Evolutionary conservation across 1,139 yeast species (phyloP), one percentile per base, ranked within the genome.

Genomic region (Wickerhamomyces sp.): DNA sequence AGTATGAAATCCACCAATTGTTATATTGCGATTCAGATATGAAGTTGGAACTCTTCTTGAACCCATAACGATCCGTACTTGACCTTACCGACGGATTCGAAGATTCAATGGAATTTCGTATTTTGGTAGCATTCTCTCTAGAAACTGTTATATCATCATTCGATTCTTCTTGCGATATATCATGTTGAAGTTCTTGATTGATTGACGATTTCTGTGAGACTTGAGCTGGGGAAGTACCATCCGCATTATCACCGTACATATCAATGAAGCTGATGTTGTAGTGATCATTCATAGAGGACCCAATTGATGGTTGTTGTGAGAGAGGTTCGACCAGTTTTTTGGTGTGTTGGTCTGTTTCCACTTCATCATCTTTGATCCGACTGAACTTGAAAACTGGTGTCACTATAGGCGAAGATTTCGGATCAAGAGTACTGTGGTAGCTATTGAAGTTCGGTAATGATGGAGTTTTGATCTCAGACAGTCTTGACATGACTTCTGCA

Each of bases 11-110:
- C 77, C 87, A 84, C 97, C 97, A 90, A 14, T 58, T 60, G 62
- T 90, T 80, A 61, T 87, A 88, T 37, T 78, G 78, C n/a, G 67
- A 67, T 40, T 66, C 70, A 7, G 84, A 57, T 14, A 82, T 69
- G 51, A 67, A 78, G 37, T 69, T 66, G 14, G 79, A 75, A 30
- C 73, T 74, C 60, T 88, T 90, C 54, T 79, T 81, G 67, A 91
- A 91, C 2, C 98, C 98, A 60, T 91, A 91, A 41, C 91, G 67
- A 62, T 91, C 98, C 45, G 79, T 72, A 34, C 72, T 36, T 0
- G 57, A 55, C 4, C 41, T 23, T 7, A 52, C 27, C 2, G 41
- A 30, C 6, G 57, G 50, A 7, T 44, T 39, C 1, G 37, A 31
- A 27, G 45, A 52, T 34, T 57, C 61, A 6, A 57, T 55, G 6